Base-by-base conservation (phyloP, 176 grass and related monocot genomes). In the Eragrostis nindensis region DNA sequence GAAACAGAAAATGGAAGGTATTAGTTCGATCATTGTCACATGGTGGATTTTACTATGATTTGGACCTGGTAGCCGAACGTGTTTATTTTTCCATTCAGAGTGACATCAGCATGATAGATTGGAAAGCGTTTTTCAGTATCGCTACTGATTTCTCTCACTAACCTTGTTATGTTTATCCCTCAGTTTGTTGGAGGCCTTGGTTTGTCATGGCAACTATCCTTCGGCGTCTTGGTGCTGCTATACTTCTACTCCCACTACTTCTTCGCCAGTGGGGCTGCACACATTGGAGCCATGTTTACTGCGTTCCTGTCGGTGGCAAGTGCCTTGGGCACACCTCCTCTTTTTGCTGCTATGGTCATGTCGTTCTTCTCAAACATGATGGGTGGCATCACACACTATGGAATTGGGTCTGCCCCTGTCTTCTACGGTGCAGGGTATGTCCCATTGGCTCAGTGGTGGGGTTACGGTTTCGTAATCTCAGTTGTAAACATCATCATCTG, bases 161-260 rank as follows among this genome's bases (percentile, higher is more conserved):
- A 57, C 76, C 38, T 18, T 72, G 29, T 14, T 68, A 1, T 66
- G 57, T 61, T 86, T 43, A 56, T 16, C 64, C 74, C 64, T 55
- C 85, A 99, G 96, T 93, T 99, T 88, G 93, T 99, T 49, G 93
- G 93, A 88, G 97, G 97, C 18, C 77, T 99, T 73, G 97, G 91
- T 54, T 62, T 99, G 25, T 93, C 97, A 11, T 99, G 97, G 93
- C 97, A 99, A 74, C 60, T 83, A 61, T 99, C 97, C 1, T 96
- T 99, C 17, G 87, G 93, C 17, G 92, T 99, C 47, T 85, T 99
- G 82, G 87, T 96, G 32, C 70, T 99, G 68, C 80, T 99, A 30
- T 99, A 99, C 87, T 99, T 96, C 90, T 99, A 99, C 82, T 93
- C 97, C 13, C 97, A 99, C 72, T 99, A 96, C 68, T 96, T 99